These are phyloP conservation scores for Malassezia restricta DNA, from an alignment of 1,284 basidiomycete genomes.

Conservation along the genomic window DNA sequence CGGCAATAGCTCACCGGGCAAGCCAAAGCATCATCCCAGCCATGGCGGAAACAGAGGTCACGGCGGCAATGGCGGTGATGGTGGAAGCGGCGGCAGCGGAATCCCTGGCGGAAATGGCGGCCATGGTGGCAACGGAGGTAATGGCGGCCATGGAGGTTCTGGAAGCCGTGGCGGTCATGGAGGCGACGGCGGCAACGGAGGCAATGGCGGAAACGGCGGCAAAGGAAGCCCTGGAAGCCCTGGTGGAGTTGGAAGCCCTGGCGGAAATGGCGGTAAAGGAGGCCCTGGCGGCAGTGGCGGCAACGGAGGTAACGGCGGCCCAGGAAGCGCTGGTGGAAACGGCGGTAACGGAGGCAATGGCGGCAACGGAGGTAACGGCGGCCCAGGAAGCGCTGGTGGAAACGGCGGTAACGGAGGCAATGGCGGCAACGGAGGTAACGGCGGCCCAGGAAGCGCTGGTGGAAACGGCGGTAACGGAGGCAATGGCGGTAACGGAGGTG, in stretches of 20 bases:
- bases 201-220: constrained; percentile 4
- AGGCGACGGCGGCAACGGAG: background rate
- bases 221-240: constrained; percentile 2
- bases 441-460: background rate
- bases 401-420: background rate
- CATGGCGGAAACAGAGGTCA: background rate
- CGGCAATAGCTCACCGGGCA: background rate
- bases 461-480: no score
- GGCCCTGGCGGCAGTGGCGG: constrained; percentile 6
- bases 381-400: background rate
- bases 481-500: background rate
- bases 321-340: background rate
- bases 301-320: constrained; percentile 6
- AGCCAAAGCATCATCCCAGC: background rate
- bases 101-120: constrained; percentile 4
- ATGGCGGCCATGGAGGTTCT: background rate
- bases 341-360: constrained; percentile 6
- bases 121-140: background rate
- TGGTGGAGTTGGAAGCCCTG: background rate
- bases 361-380: background rate
- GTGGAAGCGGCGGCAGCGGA: constrained; percentile 1
- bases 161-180: no score
- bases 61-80: constrained; percentile 3
- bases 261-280: constrained; percentile 4
- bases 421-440: background rate